Base-by-base conservation (phyloP, 2,329 filamentous ascomycete genomes). In the Ascomycota sp. region DNA sequence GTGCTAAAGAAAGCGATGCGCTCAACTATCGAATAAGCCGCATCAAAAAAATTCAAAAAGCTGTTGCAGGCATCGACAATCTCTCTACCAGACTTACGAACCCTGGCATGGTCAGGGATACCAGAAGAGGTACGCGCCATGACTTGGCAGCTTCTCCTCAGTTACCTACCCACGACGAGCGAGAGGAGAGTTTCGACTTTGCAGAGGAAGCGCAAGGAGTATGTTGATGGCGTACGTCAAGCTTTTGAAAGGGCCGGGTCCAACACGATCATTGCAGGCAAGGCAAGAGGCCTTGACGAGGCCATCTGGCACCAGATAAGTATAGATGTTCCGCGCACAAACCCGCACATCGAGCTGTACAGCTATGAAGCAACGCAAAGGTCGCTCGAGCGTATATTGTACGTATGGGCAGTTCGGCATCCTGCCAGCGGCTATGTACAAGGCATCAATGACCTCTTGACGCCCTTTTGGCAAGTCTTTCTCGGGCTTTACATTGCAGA, bases 241-340 rank as follows among this genome's bases (percentile, higher is more conserved):
- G 74, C 59, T 1, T 77, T 78, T 43, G 72, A 80, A 37, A 53
- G 76, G 36, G 70, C 73, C 2, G 69, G 80, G 32, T 49, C 42
- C 8, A 51, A 39, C 27, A 35, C 42, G 11, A 40, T 39, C 17
- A 39, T 60, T 1, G 39, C 53, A 4, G 59, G 63, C 10, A 62
- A 64, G 37, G 49, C 59, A 7, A 56, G 69, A 36, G 86, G 85
- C 2, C 57, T 98, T 12, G 91, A 98, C 42, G 89, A 98, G 57
- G 78, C 82, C n/a, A 74, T 98, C 34, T 98, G 89, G 89, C 89
- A 98, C 56, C 89, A 98, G 48, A 95, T 98, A 54, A 94, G 83
- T 52, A 98, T 98, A 45, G 89, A 98, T 47, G 81, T 95, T 15
- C 89, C 89, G 3, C 72, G 89, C 30, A 98, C 89, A 4, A 95